phyloP scores from a whole-genome alignment of 257 asterid species.

The Linderniella brevidens region DNA sequence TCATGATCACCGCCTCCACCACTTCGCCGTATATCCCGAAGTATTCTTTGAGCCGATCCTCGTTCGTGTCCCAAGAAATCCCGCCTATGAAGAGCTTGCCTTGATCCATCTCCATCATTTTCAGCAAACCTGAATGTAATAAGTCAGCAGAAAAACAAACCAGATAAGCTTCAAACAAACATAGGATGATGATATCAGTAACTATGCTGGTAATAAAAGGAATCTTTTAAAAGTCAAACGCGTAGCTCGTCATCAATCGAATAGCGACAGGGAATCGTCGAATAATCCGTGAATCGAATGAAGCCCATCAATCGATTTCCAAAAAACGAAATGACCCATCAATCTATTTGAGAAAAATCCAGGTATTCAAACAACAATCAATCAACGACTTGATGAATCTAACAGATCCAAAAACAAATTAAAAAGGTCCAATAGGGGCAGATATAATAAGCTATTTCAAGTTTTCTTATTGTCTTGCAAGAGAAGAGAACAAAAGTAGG shows the following conservation, averaged over 20 bases:
- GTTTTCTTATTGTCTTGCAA: too few species aligned
- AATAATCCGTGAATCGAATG: too few species aligned
- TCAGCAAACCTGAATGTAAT: slow-evolving; percentile 8
- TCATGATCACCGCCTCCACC: slow-evolving; percentile 85
- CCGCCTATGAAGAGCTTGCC: slow-evolving; percentile 79
- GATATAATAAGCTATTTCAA: slow-evolving; percentile 7
- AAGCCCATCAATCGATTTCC: too few species aligned
- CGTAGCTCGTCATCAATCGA: too few species aligned
- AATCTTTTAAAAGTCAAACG: too few species aligned
- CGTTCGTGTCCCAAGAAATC: slow-evolving; percentile 95
- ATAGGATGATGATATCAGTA: too few species aligned
- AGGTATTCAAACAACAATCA: too few species aligned
- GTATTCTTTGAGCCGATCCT: slow-evolving; percentile 72
- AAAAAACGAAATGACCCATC: too few species aligned
- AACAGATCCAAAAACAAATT: slow-evolving; percentile 16
- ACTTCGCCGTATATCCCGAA: slow-evolving; percentile 64
- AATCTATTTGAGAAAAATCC: too few species aligned
- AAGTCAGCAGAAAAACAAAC: background rate
- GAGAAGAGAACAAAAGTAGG: too few species aligned
- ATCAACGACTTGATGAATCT: slow-evolving; percentile 2
- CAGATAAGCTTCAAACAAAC: slow-evolving; percentile 3
- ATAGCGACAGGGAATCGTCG: too few species aligned
- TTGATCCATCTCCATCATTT: slow-evolving; percentile 37
- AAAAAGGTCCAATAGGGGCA: slow-evolving; percentile 11
- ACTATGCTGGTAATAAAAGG: too few species aligned